Conservation (phyloP, 768 basidiomycete species). For the Neoboletus brunneissimus region DNA sequence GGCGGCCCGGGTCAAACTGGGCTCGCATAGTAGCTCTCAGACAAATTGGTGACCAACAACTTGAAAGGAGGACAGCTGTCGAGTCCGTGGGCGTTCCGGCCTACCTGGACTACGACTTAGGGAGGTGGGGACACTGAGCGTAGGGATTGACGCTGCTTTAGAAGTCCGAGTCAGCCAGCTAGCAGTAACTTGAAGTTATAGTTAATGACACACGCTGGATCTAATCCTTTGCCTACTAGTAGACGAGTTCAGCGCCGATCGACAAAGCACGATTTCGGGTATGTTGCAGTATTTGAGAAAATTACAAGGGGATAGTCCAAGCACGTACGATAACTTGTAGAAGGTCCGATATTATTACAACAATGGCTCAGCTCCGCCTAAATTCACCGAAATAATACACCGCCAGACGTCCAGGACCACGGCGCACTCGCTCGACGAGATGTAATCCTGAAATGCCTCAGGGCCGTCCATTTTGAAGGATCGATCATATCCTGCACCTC, state of each 20-base stretch:
- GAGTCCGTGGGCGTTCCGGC: background rate
- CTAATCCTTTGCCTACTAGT: too few relatives aligned
- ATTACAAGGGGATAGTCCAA: background rate
- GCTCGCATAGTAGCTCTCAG: background rate
- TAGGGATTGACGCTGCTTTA: background rate
- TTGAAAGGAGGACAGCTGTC: background rate
- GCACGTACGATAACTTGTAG: background rate
- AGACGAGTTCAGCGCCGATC: too few relatives aligned
- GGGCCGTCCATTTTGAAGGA: conserved; percentile 16
- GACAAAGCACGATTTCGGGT: background rate
- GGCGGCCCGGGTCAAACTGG: background rate
- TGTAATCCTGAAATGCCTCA: conserved; percentile 15
- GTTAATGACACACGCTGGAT: too few relatives aligned
- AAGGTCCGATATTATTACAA: background rate
- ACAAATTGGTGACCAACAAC: background rate
- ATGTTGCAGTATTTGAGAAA: background rate
- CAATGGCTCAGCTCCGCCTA: background rate
- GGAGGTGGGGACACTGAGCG: background rate
- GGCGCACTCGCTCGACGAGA: conserved; percentile 5
- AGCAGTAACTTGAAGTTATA: too few relatives aligned
- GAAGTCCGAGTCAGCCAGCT: background rate
- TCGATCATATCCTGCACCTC: conserved; percentile 24
- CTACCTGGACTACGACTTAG: background rate
- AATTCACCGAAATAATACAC: conserved; percentile 3
- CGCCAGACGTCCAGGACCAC: conserved; percentile 17